Conservation (phyloP, 495 filamentous ascomycete species). For the Aspergillus ellipticus region DNA sequence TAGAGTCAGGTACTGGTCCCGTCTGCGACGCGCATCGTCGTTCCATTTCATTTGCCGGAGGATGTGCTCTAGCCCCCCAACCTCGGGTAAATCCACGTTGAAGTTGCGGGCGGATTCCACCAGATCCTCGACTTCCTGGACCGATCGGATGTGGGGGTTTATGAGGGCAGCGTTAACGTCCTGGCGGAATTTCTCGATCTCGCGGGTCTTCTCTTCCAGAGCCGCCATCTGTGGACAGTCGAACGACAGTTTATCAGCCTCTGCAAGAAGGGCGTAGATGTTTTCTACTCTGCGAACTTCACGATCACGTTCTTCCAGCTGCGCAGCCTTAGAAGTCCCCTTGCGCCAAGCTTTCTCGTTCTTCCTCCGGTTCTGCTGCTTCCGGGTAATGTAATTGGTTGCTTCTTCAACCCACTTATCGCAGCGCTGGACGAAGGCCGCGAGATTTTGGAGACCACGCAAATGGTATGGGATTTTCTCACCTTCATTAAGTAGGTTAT, state of each 20-base stretch:
- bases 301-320: constrained; percentile 83
- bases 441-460: constrained; percentile 75
- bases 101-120: constrained; percentile 83
- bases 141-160: constrained; percentile 54
- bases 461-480: constrained; percentile 96
- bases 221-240: constrained; percentile 90
- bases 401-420: constrained; percentile 99
- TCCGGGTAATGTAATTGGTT: constrained; percentile 92
- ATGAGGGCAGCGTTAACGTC: constrained; percentile 68
- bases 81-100: constrained; percentile 92
- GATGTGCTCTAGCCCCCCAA: constrained; percentile 76
- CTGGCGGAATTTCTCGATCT: constrained; percentile 81
- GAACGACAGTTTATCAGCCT: constrained; percentile 86
- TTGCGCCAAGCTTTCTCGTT: constrained; percentile 90
- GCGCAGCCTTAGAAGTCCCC: constrained; percentile 68
- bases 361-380: constrained; percentile 97
- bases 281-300: constrained; percentile 90
- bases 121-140: constrained; percentile 80
- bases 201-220: constrained; percentile 80
- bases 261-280: constrained; percentile 75
- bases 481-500: constrained; percentile 83
- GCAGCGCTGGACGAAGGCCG: constrained; percentile 86
- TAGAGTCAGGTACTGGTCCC: constrained; percentile 60
- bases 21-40: constrained; percentile 65
- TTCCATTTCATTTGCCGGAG: constrained; percentile 88